Evolutionary conservation across 1,284 basidiomycete genomes (phyloP), one percentile per base, ranked within the genome.

Genomic region (Pyrrhoderma lamaoense): DNA sequence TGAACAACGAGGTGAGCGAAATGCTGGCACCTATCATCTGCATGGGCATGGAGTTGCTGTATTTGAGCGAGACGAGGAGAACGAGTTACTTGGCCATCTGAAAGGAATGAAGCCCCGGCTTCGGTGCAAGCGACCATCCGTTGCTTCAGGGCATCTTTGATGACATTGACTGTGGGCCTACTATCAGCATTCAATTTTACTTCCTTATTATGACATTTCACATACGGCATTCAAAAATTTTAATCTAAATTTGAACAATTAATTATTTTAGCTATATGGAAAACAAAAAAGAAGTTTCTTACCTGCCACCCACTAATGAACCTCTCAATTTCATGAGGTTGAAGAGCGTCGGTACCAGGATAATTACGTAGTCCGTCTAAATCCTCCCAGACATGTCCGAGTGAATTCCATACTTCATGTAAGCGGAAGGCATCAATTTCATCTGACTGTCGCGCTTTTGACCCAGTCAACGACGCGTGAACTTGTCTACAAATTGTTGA

Each of bases 371-470:
- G 67, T 9, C 65, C 65, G 35, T 90, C 88, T 52, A 93, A 82
- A 51, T 89, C 86, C 42, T 85, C 77, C 88, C 89, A 93, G 54
- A 79, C 87, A 27, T 69, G 70, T 56, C 89, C 87, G 8, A 94
- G 75, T n/a, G 75, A 75, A 18, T 82, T 77, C 92, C 91, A 94
- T 8, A 87, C 81, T 49, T 81, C 75, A 25, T 78, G 71, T 61
- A 93, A 72, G 2, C 73, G 71, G 21, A 7, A 14, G 18, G 76
- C 77, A 59, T 87, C 78, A 36, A 92, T 69, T 3, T 76, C 72
- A 1, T 75, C 73, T 18, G 73, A 68, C 44, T 76, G 75, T 19
- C 76, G 75, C 3, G 89, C 88, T 54, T 78, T 79, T 13, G 78
- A 72, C 0, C 89, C 85, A 0, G 89, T 92, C 43, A 94, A 69